Base-by-base conservation (phyloP, 2,329 filamentous ascomycete genomes). In the Kalaharituber pfeilii region DNA sequence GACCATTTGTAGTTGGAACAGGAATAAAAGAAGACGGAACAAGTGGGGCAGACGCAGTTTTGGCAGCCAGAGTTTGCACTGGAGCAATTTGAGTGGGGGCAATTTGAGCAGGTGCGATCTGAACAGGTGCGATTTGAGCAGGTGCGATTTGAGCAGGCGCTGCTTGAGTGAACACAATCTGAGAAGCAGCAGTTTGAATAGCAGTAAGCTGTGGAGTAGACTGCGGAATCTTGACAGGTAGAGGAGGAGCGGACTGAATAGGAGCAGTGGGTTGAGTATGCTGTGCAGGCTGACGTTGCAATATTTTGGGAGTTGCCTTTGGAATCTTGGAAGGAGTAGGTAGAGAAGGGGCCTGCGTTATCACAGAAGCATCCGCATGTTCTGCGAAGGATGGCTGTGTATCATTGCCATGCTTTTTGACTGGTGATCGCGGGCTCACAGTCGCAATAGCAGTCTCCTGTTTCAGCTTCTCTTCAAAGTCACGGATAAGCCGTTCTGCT, bases 1-100 rank as follows among this genome's bases (percentile, higher is more conserved):
- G n/a, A n/a, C n/a, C n/a, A n/a, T 59, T 73, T 75, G 61, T 75
- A 79, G 63, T 75, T 78, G 5, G 81, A 78, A 67, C 71, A 81
- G 55, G 79, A 78, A 63, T 82, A 81, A n/a, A n/a, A n/a, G n/a
- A n/a, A n/a, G n/a, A n/a, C n/a, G n/a, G n/a, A n/a, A n/a, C n/a
- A n/a, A n/a, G n/a, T n/a, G n/a, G 57, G 25, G 69, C 62, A 30
- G 67, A 65, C 42, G 67, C 62, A 15, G 70, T 72, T 53, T 73
- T 78, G 13, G 42, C 22, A 5, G 42, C 13, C 5, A 13, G 42
- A 25, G 42, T 13, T 47, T 15, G 4, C 13, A 4, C 13, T 13
- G 7, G 33, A 39, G n/a, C n/a, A n/a, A n/a, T n/a, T n/a, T n/a
- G n/a, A n/a, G n/a, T n/a, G n/a, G n/a, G n/a, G n/a, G n/a, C n/a